A percentile compares a stretch with the other conserved stretches of the same genome.
These are phyloP conservation scores for Kokia cookei DNA, from an alignment of 441 rosid genomes.

Conservation along the genomic window DNA sequence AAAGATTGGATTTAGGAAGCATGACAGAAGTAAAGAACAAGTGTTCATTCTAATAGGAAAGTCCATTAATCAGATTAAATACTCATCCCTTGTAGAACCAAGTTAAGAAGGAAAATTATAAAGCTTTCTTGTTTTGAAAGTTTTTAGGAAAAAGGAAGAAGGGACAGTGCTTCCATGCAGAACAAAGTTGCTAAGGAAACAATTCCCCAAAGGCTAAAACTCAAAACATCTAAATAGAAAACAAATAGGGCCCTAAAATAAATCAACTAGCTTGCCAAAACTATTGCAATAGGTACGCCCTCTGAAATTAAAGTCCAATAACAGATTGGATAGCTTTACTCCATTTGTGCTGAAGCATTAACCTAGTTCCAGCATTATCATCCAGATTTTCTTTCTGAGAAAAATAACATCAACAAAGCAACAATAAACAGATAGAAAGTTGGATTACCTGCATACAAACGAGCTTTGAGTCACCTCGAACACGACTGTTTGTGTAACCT, in stretches of 20 bases:
- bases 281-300: neutral
- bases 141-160: neutral
- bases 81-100: neutral
- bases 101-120: neutral
- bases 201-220: neutral
- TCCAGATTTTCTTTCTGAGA: neutral
- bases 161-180: neutral
- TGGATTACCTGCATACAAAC: constrained; percentile 73
- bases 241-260: neutral
- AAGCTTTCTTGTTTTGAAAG: neutral
- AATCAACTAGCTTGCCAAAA: neutral
- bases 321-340: neutral
- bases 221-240: neutral
- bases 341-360: neutral
- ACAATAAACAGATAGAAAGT: neutral
- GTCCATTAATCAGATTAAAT: neutral
- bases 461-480: constrained; percentile 86
- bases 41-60: neutral
- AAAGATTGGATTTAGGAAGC: neutral
- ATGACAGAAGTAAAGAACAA: neutral
- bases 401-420: neutral
- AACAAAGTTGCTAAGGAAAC: neutral
- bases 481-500: constrained; percentile 60
- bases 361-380: neutral
- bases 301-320: neutral